Conservation (phyloP, 2,329 filamentous ascomycete genomes). For the Byssothecium circinans region DNA sequence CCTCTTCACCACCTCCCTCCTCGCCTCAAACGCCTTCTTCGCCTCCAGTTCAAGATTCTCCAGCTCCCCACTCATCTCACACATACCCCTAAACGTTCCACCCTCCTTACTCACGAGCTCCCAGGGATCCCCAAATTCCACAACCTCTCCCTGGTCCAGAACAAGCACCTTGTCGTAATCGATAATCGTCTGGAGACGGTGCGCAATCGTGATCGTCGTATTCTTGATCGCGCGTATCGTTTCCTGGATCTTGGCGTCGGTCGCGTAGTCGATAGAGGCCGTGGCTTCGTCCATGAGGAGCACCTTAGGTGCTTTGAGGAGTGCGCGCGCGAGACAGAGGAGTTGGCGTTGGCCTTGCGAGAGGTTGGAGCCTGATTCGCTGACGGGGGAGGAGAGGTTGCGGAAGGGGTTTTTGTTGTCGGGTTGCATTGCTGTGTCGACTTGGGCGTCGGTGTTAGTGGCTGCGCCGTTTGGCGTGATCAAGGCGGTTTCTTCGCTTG, state of each 20-base stretch:
- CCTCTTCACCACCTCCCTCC: conserved; percentile 2
- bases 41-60: conserved; percentile 60
- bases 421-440: conserved; percentile 44
- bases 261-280: conserved; percentile 94
- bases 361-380: conserved; percentile 89
- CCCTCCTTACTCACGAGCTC: conserved; percentile 66
- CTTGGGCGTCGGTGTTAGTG: conserved; percentile 29
- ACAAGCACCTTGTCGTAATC: conserved; percentile 98
- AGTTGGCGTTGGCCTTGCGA: conserved; percentile 96
- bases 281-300: conserved; percentile 99
- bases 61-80: conserved; percentile 64
- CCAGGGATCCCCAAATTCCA: conserved; percentile 90
- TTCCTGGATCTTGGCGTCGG: conserved; percentile 92
- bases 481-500: conserved; percentile 33
- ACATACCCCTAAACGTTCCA: conserved; percentile 69
- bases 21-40: conserved; percentile 47
- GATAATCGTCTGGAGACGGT: conserved; percentile 92
- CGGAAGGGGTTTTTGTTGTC: conserved; percentile 96
- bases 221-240: conserved; percentile 89
- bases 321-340: conserved; percentile 85
- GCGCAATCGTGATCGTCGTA: conserved; percentile 95
- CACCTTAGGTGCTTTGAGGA: conserved; percentile 88
- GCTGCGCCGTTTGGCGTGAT: conserved; percentile 32
- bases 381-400: conserved; percentile 78
- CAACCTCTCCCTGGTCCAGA: conserved; percentile 81